Conservation (phyloP, 1,139 yeast species). For the Kluyveromyces sp. region DNA sequence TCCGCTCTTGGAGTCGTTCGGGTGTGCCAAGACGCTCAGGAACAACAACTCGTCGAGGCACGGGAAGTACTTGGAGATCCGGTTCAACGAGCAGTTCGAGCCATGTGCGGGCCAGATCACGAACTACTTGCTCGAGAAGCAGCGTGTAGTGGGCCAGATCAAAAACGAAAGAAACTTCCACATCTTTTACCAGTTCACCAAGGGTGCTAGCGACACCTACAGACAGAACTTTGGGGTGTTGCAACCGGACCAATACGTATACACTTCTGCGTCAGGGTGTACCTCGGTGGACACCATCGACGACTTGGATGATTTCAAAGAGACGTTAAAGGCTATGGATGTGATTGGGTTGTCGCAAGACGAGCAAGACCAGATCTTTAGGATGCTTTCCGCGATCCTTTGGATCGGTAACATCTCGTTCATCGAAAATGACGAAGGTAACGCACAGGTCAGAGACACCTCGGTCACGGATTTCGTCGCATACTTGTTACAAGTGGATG, state of each 20-base stretch:
- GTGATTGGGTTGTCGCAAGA: constrained; percentile 71
- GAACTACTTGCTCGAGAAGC: constrained; percentile 88
- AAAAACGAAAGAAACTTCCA: constrained; percentile 92
- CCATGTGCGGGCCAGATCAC: constrained; percentile 96
- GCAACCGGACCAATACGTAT: constrained; percentile 84
- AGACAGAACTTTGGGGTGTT: constrained; percentile 84
- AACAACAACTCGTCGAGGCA: constrained; percentile 96
- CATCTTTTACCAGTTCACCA: constrained; percentile 92
- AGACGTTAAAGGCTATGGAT: constrained; percentile 78
- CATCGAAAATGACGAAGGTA: constrained; percentile 79
- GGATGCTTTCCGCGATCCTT: constrained; percentile 73
- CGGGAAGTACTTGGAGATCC: constrained; percentile 92
- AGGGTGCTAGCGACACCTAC: constrained; percentile 79
- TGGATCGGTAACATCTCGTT: constrained; percentile 95
- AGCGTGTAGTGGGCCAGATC: constrained; percentile 91
- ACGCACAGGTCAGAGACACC: constrained; percentile 71
- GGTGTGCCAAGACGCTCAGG: constrained; percentile 95
- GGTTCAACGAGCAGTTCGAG: constrained; percentile 71
- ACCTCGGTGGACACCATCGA: constrained; percentile 80
- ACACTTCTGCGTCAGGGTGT: constrained; percentile 83
- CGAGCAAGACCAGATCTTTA: constrained; percentile 88
- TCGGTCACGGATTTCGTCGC: constrained; percentile 93
- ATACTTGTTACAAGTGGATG: constrained; percentile 75
- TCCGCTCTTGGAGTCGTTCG: constrained; percentile 92
- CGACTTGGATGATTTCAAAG: constrained; percentile 70